A percentile compares a stretch with the other conserved stretches of the same genome.
Conservation (phyloP, 1,284 basidiomycete species). For the Marasmius oreades region DNA sequence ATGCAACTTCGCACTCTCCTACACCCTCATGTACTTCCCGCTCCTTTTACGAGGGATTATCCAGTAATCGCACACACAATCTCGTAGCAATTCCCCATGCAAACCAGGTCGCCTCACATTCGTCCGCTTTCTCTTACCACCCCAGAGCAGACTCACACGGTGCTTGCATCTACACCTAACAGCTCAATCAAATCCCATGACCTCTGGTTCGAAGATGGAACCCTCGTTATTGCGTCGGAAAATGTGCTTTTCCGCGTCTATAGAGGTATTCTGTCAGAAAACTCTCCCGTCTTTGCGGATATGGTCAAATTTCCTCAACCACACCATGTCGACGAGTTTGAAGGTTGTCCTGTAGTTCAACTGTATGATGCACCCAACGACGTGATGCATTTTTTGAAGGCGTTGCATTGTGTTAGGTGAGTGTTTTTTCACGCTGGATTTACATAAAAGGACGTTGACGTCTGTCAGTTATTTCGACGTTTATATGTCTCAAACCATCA, state of each 20-base stretch:
- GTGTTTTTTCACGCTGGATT: not conserved
- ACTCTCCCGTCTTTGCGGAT: slow-evolving; percentile 25
- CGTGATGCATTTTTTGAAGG: slow-evolving; percentile 12
- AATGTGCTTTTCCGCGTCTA: slow-evolving; percentile 24
- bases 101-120: too few relatives aligned
- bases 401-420: slow-evolving; percentile 9
- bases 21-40: too few relatives aligned
- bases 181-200: not conserved
- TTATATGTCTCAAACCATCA: slow-evolving; percentile 1
- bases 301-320: slow-evolving; percentile 25
- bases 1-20: too few relatives aligned
- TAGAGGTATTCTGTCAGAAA: slow-evolving; percentile 21
- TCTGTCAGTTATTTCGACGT: slow-evolving; percentile 11
- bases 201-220: slow-evolving; percentile 26
- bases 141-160: too few relatives aligned
- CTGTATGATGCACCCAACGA: slow-evolving; percentile 18
- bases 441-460: not conserved
- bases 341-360: slow-evolving; percentile 21
- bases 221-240: slow-evolving; percentile 22
- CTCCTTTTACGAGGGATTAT: too few relatives aligned
- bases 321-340: slow-evolving; percentile 14
- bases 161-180: too few relatives aligned
- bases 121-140: too few relatives aligned
- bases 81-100: too few relatives aligned
- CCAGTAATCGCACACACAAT: too few relatives aligned